These are phyloP conservation scores for Penicillium maclennaniae DNA, from an alignment of 495 filamentous ascomycete species.

Conservation along the genomic window DNA sequence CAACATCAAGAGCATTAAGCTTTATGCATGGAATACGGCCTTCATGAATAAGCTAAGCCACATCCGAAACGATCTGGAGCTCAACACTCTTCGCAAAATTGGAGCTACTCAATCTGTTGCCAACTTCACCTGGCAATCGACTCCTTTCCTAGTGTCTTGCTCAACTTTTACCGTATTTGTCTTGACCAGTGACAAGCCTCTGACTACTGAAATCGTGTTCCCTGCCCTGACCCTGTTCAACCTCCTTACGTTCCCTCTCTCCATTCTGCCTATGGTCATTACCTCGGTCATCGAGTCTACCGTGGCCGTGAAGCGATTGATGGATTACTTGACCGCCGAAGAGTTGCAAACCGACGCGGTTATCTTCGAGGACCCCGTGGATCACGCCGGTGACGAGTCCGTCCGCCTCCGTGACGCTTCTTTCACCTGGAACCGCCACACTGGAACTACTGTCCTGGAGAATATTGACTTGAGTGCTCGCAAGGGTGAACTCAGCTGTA, in stretches of 20 bases:
- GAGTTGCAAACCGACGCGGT: slow-evolving; percentile 89
- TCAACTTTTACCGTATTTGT: slow-evolving; percentile 96
- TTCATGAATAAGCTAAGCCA: slow-evolving; percentile 97
- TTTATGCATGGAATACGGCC: slow-evolving; percentile 94
- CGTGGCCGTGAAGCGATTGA: slow-evolving; percentile 84
- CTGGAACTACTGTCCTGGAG: slow-evolving; percentile 55
- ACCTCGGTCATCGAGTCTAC: slow-evolving; percentile 94
- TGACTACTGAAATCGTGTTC: slow-evolving; percentile 95
- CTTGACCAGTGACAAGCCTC: slow-evolving; percentile 67
- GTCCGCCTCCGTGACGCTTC: slow-evolving; percentile 77
- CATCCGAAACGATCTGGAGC: slow-evolving; percentile 90
- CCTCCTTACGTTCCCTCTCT: slow-evolving; percentile 88
- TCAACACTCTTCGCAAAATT: slow-evolving; percentile 93
- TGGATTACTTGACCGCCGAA: slow-evolving; percentile 79
- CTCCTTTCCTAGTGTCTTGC: slow-evolving; percentile 96
- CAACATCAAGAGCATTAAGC: slow-evolving; percentile 99
- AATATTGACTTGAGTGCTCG: slow-evolving; percentile 82
- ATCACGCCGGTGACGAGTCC: slow-evolving; percentile 76
- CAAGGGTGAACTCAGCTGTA: slow-evolving; percentile 88
- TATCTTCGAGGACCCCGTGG: slow-evolving; percentile 58
- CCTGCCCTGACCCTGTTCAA: slow-evolving; percentile 91
- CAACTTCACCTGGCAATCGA: slow-evolving; percentile 99
- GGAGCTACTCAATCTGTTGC: slow-evolving; percentile 89
- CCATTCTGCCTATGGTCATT: slow-evolving; percentile 96
- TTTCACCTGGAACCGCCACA: slow-evolving; percentile 91